phyloP scores from a whole-genome alignment of 1,284 basidiomycete genomes.

The Ustilago loliicola region DNA sequence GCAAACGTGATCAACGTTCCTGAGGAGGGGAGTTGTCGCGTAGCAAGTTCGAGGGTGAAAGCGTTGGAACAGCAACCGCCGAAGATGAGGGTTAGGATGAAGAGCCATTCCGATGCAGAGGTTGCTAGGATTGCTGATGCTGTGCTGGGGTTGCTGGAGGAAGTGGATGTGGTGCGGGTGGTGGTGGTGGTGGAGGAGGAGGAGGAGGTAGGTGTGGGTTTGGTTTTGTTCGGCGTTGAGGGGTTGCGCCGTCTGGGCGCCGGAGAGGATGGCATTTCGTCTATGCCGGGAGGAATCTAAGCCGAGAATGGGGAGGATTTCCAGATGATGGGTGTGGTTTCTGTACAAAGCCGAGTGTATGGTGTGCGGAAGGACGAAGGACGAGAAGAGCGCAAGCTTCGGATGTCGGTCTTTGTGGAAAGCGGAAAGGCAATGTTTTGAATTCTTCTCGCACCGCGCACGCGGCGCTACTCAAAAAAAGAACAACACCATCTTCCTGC shows the following conservation, averaged over 20 bases:
- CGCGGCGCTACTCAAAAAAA: neutral
- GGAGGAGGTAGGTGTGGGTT: constrained; percentile 4
- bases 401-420: neutral
- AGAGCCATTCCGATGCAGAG: constrained; percentile 50
- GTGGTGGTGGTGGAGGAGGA: neutral
- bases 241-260: neutral
- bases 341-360: no score
- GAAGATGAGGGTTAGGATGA: constrained; percentile 67
- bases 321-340: no score
- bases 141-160: neutral
- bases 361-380: neutral
- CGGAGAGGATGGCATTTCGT: constrained; percentile 6
- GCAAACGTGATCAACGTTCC: constrained; percentile 67
- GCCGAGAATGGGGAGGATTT: no score
- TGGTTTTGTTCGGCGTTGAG: neutral
- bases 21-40: constrained; percentile 52
- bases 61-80: constrained; percentile 69
- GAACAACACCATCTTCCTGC: constrained; percentile 11
- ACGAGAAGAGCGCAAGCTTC: neutral
- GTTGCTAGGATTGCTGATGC: constrained; percentile 26
- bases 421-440: no score
- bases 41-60: constrained; percentile 63
- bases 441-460: neutral
- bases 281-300: constrained; percentile 8
- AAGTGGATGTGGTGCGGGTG: neutral